phyloP scores from a whole-genome alignment of 2,329 filamentous ascomycete genomes.

The Pseudocercospora macadamiae region DNA sequence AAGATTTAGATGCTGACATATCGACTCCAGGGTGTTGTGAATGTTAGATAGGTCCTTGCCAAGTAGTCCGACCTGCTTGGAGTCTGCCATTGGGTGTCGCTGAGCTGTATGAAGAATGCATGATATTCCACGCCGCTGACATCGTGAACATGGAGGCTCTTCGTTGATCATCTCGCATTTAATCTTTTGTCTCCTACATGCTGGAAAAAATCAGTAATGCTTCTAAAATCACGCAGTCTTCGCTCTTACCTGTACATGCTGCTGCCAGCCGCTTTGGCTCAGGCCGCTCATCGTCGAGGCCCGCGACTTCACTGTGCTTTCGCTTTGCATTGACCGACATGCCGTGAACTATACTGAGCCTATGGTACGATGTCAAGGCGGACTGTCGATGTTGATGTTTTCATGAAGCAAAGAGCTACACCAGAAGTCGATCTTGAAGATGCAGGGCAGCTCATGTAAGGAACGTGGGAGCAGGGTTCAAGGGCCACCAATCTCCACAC shows the following conservation, averaged over 20 bases:
- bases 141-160: conserved; percentile 54
- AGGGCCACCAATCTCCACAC: background rate
- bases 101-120: conserved; percentile 57
- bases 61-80: conserved; percentile 32
- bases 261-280: conserved; percentile 18
- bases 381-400: too few relatives aligned
- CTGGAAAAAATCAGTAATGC: too few relatives aligned
- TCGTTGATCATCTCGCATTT: conserved; percentile 57
- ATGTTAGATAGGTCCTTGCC: conserved; percentile 35
- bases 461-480: background rate
- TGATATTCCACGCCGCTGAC: conserved; percentile 53
- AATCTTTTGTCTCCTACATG: conserved; percentile 59
- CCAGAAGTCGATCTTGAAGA: background rate
- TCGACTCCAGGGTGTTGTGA: conserved; percentile 45
- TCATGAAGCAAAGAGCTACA: too few relatives aligned
- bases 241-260: conserved; percentile 49
- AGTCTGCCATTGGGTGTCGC: conserved; percentile 53
- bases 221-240: too few relatives aligned
- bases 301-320: conserved; percentile 13
- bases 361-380: too few relatives aligned
- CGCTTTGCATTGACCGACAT: conserved; percentile 8
- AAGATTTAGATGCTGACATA: conserved; percentile 43
- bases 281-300: conserved; percentile 5
- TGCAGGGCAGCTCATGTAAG: background rate
- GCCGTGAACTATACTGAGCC: background rate